Evolutionary conservation across 2,329 filamentous ascomycete species (phyloP).

Genomic region (Myriosclerotinia duriaeana): DNA sequence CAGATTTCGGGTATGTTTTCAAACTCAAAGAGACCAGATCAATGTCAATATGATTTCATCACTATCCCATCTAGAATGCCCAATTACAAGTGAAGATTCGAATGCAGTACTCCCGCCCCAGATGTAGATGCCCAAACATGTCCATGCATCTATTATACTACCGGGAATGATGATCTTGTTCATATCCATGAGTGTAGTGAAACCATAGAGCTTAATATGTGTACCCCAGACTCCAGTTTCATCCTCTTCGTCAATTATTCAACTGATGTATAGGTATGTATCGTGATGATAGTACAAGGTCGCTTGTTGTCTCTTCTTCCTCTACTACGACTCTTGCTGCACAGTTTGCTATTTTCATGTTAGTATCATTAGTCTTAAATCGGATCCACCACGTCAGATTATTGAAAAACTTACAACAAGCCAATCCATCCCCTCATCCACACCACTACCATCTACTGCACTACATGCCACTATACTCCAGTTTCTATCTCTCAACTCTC

Average conservation of each 20-base stretch:
- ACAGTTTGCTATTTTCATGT: conserved; percentile 40
- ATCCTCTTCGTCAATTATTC: conserved; percentile 15
- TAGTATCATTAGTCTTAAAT: conserved; percentile 15
- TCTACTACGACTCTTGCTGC: conserved; percentile 35
- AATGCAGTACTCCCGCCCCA: conserved; percentile 5
- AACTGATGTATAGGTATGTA: conserved; percentile 14
- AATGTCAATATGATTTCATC: conserved; percentile 1
- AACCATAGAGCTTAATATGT: background rate
- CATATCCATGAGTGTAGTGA: background rate
- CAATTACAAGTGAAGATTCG: conserved; percentile 14
- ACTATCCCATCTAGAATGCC: conserved; percentile 8
- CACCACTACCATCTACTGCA: conserved; percentile 90
- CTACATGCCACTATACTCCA: conserved; percentile 99
- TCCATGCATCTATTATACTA: background rate
- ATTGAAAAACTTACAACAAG: conserved; percentile 55
- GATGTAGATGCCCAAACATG: background rate
- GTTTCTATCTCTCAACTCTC: conserved; percentile 91
- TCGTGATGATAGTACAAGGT: conserved; percentile 29
- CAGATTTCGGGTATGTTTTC: background rate
- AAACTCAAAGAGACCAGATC: background rate
- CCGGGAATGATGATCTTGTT: background rate
- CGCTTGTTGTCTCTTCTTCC: conserved; percentile 16
- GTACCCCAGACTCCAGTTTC: conserved; percentile 6
- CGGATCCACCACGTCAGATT: background rate
- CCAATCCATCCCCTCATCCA: conserved; percentile 99